Conservation (phyloP, 2,329 filamentous ascomycete species). For the Alternaria ethzedia region DNA sequence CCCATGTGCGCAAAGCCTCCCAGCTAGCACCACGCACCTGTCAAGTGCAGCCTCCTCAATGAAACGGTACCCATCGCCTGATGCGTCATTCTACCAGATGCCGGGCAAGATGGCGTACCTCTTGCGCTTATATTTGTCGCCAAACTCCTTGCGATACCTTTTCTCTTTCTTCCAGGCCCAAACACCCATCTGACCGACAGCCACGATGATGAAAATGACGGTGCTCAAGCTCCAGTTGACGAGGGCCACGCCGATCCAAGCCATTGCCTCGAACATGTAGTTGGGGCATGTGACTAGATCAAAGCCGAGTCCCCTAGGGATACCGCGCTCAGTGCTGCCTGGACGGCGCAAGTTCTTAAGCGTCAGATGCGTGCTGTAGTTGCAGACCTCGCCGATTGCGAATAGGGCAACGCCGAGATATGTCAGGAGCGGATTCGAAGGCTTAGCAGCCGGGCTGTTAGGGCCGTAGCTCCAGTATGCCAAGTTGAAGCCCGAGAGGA, state of each 20-base stretch:
- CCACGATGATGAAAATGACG: conserved; percentile 75
- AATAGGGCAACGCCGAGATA: conserved; percentile 75
- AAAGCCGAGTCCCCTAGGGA: conserved; percentile 86
- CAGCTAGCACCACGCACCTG: not conserved
- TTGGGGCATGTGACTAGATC: conserved; percentile 91
- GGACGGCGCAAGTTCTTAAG: conserved; percentile 77
- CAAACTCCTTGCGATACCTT: conserved; percentile 88
- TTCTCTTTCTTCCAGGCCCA: conserved; percentile 95
- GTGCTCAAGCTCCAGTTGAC: conserved; percentile 82
- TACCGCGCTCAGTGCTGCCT: conserved; percentile 82
- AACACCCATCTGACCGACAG: conserved; percentile 77
- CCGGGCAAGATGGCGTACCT: conserved; percentile 81
- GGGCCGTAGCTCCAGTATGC: conserved; percentile 87
- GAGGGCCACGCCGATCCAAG: conserved; percentile 84
- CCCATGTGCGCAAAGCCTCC: not conserved
- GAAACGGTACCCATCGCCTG: not conserved
- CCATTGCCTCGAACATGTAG: conserved; percentile 89
- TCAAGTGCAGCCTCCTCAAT: not conserved
- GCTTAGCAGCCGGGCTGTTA: conserved; percentile 67
- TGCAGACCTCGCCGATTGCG: conserved; percentile 77
- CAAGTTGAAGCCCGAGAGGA: conserved; percentile 78
- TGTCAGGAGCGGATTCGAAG: conserved; percentile 52
- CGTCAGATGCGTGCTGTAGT: conserved; percentile 79
- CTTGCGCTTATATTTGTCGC: conserved; percentile 96
- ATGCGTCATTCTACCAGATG: conserved; percentile 60